Conservation (phyloP, 495 filamentous ascomycete genomes). For the Penicillium dipodomyicola region DNA sequence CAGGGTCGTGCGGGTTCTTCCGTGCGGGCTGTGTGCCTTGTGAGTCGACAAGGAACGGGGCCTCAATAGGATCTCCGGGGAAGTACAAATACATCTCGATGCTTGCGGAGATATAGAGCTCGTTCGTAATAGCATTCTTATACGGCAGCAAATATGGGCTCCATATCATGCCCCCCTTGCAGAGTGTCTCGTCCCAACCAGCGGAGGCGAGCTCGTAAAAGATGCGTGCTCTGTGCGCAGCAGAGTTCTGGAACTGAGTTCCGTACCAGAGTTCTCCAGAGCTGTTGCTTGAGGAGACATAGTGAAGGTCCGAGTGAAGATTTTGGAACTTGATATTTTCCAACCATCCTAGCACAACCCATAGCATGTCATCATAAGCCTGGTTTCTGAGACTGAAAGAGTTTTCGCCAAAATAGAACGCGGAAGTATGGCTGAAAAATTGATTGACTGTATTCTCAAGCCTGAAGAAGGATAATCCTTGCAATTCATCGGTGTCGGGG, state of each 20-base stretch:
- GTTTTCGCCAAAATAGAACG: constrained; percentile 87
- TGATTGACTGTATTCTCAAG: constrained; percentile 73
- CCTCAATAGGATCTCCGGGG: constrained; percentile 70
- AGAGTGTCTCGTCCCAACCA: constrained; percentile 82
- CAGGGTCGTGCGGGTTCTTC: constrained; percentile 56
- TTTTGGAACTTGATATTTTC: constrained; percentile 75
- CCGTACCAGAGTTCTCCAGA: constrained; percentile 62
- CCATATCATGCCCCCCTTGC: constrained; percentile 92
- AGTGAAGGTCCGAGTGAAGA: constrained; percentile 63
- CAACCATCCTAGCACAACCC: constrained; percentile 93
- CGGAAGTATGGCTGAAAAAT: constrained; percentile 74
- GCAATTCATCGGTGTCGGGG: constrained; percentile 13
- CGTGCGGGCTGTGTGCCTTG: constrained; percentile 13
- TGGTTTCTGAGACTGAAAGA: constrained; percentile 70
- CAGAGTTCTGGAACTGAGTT: constrained; percentile 68
- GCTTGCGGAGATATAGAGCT: constrained; percentile 81
- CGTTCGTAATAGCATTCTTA: constrained; percentile 97
- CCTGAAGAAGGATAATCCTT: constrained; percentile 38
- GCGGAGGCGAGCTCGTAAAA: constrained; percentile 80
- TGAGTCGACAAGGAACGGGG: constrained; percentile 55
- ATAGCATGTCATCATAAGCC: constrained; percentile 95
- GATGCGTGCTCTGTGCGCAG: constrained; percentile 80
- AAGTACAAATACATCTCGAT: constrained; percentile 90
- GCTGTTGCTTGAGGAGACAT: constrained; percentile 19
- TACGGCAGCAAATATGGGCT: constrained; percentile 79